Percentiles rank a stretch among this genome's conserved stretches.
These are phyloP conservation scores for Gossypium anomalum DNA, from an alignment of 345 rosid genomes.

Conservation along the genomic window DNA sequence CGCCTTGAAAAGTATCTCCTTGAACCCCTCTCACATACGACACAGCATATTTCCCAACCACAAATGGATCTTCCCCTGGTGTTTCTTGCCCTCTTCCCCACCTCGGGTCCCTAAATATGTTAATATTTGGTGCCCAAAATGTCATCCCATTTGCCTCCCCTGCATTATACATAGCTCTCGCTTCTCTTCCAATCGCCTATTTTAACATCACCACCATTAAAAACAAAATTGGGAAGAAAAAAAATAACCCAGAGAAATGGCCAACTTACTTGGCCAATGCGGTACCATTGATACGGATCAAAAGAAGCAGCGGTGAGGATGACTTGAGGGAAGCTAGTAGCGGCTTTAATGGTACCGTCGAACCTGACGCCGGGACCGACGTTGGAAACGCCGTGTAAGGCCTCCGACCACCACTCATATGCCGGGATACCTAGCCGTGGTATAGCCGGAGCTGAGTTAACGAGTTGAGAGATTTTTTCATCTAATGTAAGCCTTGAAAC, in stretches of 20 bases:
- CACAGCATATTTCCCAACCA: slow-evolving; percentile 58
- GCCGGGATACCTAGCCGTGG: slow-evolving; percentile 72
- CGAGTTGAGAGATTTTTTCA: slow-evolving; percentile 82
- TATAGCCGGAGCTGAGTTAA: slow-evolving; percentile 59
- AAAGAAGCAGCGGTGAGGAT: slow-evolving; percentile 80
- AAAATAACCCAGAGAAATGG: background rate
- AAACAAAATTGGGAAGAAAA: background rate
- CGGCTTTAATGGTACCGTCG: slow-evolving; percentile 46
- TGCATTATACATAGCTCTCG: slow-evolving; percentile 59
- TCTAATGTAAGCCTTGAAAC: slow-evolving; percentile 69
- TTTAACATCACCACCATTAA: background rate
- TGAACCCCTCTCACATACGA: slow-evolving; percentile 79
- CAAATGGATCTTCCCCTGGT: slow-evolving; percentile 78
- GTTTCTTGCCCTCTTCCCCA: slow-evolving; percentile 96
- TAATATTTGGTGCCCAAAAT: slow-evolving; percentile 80
- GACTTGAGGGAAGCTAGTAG: slow-evolving; percentile 92
- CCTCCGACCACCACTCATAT: slow-evolving; percentile 97
- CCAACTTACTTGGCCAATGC: slow-evolving; percentile 66
- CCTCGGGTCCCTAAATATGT: slow-evolving; percentile 82
- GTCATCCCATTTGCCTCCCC: slow-evolving; percentile 72
- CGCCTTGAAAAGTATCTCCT: slow-evolving; percentile 49
- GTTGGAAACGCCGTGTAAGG: slow-evolving; percentile 68
- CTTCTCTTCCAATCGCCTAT: slow-evolving; percentile 61
- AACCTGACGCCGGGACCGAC: slow-evolving; percentile 56
- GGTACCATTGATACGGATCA: slow-evolving; percentile 66